Evolutionary conservation across 768 basidiomycete genomes (phyloP).

Genomic region (Hortiboletus flavorubellus): DNA sequence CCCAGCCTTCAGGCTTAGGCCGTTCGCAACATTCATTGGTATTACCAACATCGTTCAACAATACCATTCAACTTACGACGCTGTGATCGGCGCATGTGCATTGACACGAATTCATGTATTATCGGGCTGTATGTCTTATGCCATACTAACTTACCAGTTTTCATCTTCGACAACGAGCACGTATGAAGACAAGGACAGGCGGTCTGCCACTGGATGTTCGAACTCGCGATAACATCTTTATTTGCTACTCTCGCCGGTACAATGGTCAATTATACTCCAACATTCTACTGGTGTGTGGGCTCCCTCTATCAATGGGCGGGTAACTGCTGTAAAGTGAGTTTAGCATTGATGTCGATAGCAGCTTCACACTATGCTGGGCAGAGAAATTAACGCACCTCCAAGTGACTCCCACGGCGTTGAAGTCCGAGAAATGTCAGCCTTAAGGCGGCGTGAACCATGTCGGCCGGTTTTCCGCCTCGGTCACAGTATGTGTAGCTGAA

Average conservation of each 20-base stretch:
- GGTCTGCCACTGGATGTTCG: background rate
- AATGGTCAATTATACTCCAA: background rate
- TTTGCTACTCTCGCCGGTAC: background rate
- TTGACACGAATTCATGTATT: too few species aligned
- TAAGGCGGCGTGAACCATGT: too few species aligned
- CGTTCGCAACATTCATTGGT: too few species aligned
- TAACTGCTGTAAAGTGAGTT: background rate
- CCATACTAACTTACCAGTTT: background rate
- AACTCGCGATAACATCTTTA: background rate
- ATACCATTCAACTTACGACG: too few species aligned
- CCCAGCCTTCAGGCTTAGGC: too few species aligned
- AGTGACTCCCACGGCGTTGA: too few species aligned
- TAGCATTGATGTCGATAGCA: background rate
- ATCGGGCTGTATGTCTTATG: background rate
- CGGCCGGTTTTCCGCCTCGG: too few species aligned
- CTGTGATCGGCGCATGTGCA: too few species aligned
- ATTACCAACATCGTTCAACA: too few species aligned
- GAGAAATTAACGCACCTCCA: background rate
- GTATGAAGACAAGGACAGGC: background rate
- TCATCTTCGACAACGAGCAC: background rate
- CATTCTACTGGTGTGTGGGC: background rate
- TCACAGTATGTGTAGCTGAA: background rate
- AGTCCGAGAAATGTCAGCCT: too few species aligned
- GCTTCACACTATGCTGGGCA: background rate
- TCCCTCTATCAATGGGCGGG: background rate